Evolutionary conservation across 2,329 filamentous ascomycete species (phyloP).

Genomic region (Penicillium sp.): DNA sequence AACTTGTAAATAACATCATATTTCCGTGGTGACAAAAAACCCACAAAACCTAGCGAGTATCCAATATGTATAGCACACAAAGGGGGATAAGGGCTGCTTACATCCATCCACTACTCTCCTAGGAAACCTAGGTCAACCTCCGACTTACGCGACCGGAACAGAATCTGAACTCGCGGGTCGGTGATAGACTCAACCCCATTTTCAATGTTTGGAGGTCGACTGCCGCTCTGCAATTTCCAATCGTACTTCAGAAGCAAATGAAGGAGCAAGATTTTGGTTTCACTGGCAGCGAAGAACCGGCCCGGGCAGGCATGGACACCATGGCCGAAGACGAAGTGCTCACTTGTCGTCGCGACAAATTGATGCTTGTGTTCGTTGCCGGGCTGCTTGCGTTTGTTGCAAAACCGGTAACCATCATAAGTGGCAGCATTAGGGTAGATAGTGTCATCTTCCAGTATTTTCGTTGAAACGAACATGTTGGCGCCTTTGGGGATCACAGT

Average conservation of each 20-base stretch:
- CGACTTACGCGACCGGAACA: conserved; percentile 28
- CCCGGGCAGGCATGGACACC: conserved; percentile 49
- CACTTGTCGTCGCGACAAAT: conserved; percentile 32
- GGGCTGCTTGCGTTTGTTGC: conserved; percentile 30
- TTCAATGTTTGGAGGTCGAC: conserved; percentile 46
- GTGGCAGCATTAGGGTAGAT: conserved; percentile 29
- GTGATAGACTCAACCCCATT: conserved; percentile 47
- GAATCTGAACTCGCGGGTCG: conserved; percentile 29
- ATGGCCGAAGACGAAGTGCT: conserved; percentile 39
- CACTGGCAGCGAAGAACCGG: conserved; percentile 57
- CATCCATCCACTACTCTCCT: conserved; percentile 15
- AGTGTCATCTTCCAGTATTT: conserved; percentile 26
- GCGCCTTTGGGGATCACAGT: conserved; percentile 33
- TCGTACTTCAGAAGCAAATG: conserved; percentile 57
- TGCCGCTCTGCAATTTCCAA: conserved; percentile 43
- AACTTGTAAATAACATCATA: neutral
- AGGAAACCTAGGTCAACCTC: conserved; percentile 27
- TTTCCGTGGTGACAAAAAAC: neutral
- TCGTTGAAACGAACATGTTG: conserved; percentile 26
- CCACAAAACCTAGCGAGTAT: neutral
- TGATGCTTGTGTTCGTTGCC: conserved; percentile 34
- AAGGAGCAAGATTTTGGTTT: conserved; percentile 56
- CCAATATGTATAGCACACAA: neutral
- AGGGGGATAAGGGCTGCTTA: no score
- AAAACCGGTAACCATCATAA: conserved; percentile 39